Evolutionary conservation across 495 filamentous ascomycete species (phyloP).

Genomic region (Neurospora tetrasperma): DNA sequence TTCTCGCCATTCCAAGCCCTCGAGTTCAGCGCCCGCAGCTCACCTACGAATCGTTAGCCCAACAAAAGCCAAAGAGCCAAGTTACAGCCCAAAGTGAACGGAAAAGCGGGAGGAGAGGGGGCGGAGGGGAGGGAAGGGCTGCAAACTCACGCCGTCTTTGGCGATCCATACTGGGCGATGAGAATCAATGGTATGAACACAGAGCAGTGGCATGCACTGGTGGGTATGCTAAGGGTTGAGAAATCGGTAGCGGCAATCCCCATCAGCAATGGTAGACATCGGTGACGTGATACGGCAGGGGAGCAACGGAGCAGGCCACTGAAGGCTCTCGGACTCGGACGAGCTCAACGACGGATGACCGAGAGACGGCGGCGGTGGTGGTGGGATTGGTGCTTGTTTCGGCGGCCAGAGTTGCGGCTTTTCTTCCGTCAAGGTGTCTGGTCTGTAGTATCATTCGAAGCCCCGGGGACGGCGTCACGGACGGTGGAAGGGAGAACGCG

Average conservation of each 20-base stretch:
- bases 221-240: slow-evolving; percentile 37
- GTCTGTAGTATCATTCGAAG: not conserved
- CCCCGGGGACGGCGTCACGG: not conserved
- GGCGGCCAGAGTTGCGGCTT: not conserved
- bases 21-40: slow-evolving; percentile 79
- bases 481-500: not conserved
- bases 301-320: slow-evolving; percentile 14
- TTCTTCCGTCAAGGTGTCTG: not conserved
- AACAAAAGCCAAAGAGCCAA: slow-evolving; percentile 17
- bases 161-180: slow-evolving; percentile 59
- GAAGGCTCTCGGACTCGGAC: not conserved
- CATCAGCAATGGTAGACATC: slow-evolving; percentile 38
- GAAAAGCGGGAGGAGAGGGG: not conserved
- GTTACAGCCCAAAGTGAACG: not conserved
- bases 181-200: slow-evolving; percentile 10
- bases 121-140: not conserved
- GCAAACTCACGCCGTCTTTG: slow-evolving; percentile 63
- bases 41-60: slow-evolving; percentile 48
- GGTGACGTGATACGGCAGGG: slow-evolving; percentile 21
- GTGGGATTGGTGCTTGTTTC: not conserved
- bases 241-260: slow-evolving; percentile 35
- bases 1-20: slow-evolving; percentile 79
- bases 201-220: slow-evolving; percentile 31
- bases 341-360: not conserved
- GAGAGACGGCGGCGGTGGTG: not conserved